Percentiles rank a stretch among this genome's conserved stretches.
phyloP scores from a whole-genome alignment of 805 yeast species.

The Candida taoyuanica region DNA sequence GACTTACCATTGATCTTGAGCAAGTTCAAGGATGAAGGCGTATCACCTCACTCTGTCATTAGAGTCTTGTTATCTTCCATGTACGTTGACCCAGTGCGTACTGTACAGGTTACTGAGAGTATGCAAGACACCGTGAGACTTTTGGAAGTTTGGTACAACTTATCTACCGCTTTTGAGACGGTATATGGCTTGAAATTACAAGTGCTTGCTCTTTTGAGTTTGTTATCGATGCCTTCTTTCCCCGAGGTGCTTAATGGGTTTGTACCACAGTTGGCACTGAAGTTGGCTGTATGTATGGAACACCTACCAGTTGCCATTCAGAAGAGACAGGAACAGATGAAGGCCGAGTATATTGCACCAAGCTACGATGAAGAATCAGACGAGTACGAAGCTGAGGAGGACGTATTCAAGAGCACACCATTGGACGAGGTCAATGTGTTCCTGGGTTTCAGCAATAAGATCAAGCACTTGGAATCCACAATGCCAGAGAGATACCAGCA shows the following conservation, averaged over 20 bases:
- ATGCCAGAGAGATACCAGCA: conserved; percentile 43
- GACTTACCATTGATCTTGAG: conserved; percentile 14
- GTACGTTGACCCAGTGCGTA: conserved; percentile 52
- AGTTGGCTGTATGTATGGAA: conserved; percentile 47
- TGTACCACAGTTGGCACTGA: conserved; percentile 46
- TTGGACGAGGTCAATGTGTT: conserved; percentile 73
- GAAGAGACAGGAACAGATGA: conserved; percentile 45
- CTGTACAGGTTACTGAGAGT: conserved; percentile 49
- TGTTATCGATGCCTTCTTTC: conserved; percentile 38
- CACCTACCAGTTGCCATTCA: conserved; percentile 70
- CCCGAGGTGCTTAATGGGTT: conserved; percentile 34
- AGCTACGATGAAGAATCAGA: conserved; percentile 3
- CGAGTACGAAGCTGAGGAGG: conserved; percentile 51
- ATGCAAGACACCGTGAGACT: conserved; percentile 42
- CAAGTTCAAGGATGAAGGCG: conserved; percentile 22
- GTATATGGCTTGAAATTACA: conserved; percentile 79
- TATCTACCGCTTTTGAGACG: conserved; percentile 45
- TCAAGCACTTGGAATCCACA: conserved; percentile 42
- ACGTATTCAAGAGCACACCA: conserved; percentile 72
- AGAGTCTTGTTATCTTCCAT: conserved; percentile 62
- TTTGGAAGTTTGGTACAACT: conserved; percentile 61
- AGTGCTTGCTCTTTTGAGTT: conserved; percentile 56
- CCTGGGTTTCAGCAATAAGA: conserved; percentile 53
- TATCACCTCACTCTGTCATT: conserved; percentile 41
- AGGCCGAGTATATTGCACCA: conserved; percentile 45